phyloP scores from a whole-genome alignment of 495 filamentous ascomycete genomes.

The Lasiosphaeria miniovina region DNA sequence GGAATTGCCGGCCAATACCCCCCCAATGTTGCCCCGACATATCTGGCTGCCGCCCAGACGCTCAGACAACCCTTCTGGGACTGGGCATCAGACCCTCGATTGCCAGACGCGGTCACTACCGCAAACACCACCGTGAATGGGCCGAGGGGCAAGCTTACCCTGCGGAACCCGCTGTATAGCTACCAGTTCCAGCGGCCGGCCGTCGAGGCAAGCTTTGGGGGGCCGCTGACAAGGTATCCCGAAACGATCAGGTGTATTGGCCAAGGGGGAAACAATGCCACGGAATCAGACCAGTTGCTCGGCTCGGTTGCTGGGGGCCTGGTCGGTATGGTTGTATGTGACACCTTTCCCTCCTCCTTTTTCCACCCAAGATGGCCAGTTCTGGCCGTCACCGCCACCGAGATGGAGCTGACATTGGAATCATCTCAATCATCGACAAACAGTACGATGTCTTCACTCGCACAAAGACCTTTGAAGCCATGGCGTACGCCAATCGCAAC shows the following conservation, averaged over 20 bases:
- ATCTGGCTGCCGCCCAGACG: conserved; percentile 33
- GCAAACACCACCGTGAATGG: conserved; percentile 34
- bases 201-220: conserved; percentile 25
- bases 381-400: no score
- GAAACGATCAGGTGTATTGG: conserved; percentile 29
- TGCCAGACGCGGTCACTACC: conserved; percentile 29
- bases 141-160: conserved; percentile 22
- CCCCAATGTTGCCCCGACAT: conserved; percentile 20
- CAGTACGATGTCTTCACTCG: conserved; percentile 39
- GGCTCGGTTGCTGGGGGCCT: conserved; percentile 16
- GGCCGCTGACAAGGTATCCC: conserved; percentile 10
- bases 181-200: conserved; percentile 34
- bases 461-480: conserved; percentile 29
- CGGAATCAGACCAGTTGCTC: conserved; percentile 22
- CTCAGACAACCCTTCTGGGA: conserved; percentile 44
- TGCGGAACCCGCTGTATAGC: conserved; percentile 38
- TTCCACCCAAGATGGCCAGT: neutral
- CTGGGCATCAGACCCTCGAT: conserved; percentile 32
- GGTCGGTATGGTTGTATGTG: conserved; percentile 29
- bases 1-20: conserved; percentile 32
- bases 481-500: conserved; percentile 27
- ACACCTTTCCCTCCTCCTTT: neutral
- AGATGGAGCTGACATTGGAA: neutral
- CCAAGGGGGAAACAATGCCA: conserved; percentile 22
- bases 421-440: neutral